phyloP scores from a whole-genome alignment of 2,329 filamentous ascomycete species.

The Neopestalotiopsis sp. region DNA sequence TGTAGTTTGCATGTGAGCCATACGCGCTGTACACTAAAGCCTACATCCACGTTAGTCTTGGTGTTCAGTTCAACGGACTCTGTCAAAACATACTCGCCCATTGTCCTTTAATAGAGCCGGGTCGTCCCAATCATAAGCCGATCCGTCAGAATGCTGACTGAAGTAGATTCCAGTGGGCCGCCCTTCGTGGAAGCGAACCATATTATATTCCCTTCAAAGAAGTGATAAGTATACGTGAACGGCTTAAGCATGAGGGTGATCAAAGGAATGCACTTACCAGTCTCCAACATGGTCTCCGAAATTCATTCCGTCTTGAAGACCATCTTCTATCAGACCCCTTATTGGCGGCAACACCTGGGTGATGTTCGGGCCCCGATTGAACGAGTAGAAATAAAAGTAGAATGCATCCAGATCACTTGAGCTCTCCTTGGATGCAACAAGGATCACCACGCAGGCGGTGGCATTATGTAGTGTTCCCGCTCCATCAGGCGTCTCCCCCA shows the following conservation, averaged over 20 bases:
- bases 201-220: conserved; percentile 6
- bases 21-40: conserved; percentile 12
- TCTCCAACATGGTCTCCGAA: conserved; percentile 13
- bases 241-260: not conserved
- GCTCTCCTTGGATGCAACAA: not conserved
- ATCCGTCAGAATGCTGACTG: conserved; percentile 9
- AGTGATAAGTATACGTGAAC: not conserved
- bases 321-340: not conserved
- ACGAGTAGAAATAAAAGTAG: conserved; percentile 14
- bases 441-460: conserved; percentile 11
- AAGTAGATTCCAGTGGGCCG: conserved; percentile 8
- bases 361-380: conserved; percentile 6
- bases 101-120: not conserved
- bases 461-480: not conserved
- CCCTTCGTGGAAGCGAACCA: conserved; percentile 11
- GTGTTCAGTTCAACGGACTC: not conserved
- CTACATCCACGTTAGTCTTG: not conserved
- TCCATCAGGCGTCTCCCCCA: conserved; percentile 9
- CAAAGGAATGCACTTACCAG: not conserved
- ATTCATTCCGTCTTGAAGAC: not conserved
- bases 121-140: conserved; percentile 4
- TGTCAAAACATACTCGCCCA: not conserved
- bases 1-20: conserved; percentile 7
- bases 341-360: conserved; percentile 8
- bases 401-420: conserved; percentile 6